A percentile compares a stretch with the other conserved stretches of the same genome.
These are phyloP conservation scores for Neurospora sp. DNA, from an alignment of 495 filamentous ascomycete species.

Conservation along the genomic window DNA sequence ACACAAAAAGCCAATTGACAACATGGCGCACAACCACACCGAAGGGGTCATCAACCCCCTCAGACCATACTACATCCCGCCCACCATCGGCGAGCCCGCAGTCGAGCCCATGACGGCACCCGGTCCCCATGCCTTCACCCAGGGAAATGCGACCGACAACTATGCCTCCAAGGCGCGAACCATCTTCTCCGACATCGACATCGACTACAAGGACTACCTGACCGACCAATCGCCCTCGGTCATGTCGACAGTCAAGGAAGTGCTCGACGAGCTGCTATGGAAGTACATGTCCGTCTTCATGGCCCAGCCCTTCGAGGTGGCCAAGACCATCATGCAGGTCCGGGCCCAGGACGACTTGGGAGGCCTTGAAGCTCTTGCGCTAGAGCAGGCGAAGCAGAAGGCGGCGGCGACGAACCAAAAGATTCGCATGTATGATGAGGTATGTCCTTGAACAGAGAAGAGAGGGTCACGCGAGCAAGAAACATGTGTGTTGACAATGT, in stretches of 20 bases:
- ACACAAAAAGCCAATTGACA: slow-evolving; percentile 2
- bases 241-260: slow-evolving; percentile 56
- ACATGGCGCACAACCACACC: slow-evolving; percentile 31
- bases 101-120: slow-evolving; percentile 25
- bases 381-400: slow-evolving; percentile 14
- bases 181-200: slow-evolving; percentile 73
- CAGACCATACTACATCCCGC: slow-evolving; percentile 88
- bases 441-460: slow-evolving; percentile 16
- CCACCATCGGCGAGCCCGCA: slow-evolving; percentile 54
- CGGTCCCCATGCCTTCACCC: slow-evolving; percentile 32
- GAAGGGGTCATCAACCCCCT: slow-evolving; percentile 70
- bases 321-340: slow-evolving; percentile 85
- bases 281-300: slow-evolving; percentile 77
- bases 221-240: slow-evolving; percentile 65
- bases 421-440: slow-evolving; percentile 37
- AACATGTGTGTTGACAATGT: not conserved
- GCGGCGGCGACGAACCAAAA: slow-evolving; percentile 28
- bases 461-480: not conserved
- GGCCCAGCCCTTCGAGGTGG: slow-evolving; percentile 93
- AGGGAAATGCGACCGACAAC: slow-evolving; percentile 37
- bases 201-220: slow-evolving; percentile 84
- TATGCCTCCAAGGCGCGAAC: slow-evolving; percentile 73
- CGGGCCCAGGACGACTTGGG: slow-evolving; percentile 43
- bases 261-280: slow-evolving; percentile 71
- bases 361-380: slow-evolving; percentile 16